Base-by-base conservation (phyloP, 2,329 filamentous ascomycete species). In the Pleoardoris graminearum region DNA sequence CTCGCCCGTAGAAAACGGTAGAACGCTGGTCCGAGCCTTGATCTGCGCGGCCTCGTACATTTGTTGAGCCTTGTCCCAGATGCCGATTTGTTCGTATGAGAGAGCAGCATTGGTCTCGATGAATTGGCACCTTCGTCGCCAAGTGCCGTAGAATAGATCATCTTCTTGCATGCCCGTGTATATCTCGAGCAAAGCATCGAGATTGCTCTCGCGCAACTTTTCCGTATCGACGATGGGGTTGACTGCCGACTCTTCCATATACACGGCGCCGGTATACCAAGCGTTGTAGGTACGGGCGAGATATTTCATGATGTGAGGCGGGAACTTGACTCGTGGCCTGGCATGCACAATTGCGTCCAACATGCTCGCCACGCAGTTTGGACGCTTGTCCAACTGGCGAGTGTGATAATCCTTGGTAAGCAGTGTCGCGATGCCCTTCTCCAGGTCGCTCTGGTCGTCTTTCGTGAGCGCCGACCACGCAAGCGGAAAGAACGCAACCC, bases 11-110 rank as follows among this genome's bases (percentile, higher is more conserved):
- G 93, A 96, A 73, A 97, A 97, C 0, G 94, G 93, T 55, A 97
- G 85, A n/a, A 93, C 90, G 46, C 92, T 94, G 0, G 93, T 97
- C 41, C 95, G 85, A 38, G 95, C 94, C 73, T 97, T 99, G 72
- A 99, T 91, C 74, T 99, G 95, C 0, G 95, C 94, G 50, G 88
- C 88, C 74, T 99, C 94, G 72, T 97, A 99, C 78, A 97, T 88
- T 67, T 90, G 89, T 76, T 99, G 95, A 1, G 95, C 92, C 75
- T 97, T 97, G 66, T 99, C 94, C 95, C 94, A 99, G 84, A 97
- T 96, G 42, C 94, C 94, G 65, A 96, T 96, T 71, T 99, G 95
- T 76, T 99, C 95, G 64, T 97, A 99, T 0, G 94, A 99, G 7
- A 99, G 79, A 1, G 92, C 94, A 12, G 94, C 91, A 69, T 99